Evolutionary conservation across 352 stramenopile species (phyloP).

Genomic region (Blastocystis sp.): DNA sequence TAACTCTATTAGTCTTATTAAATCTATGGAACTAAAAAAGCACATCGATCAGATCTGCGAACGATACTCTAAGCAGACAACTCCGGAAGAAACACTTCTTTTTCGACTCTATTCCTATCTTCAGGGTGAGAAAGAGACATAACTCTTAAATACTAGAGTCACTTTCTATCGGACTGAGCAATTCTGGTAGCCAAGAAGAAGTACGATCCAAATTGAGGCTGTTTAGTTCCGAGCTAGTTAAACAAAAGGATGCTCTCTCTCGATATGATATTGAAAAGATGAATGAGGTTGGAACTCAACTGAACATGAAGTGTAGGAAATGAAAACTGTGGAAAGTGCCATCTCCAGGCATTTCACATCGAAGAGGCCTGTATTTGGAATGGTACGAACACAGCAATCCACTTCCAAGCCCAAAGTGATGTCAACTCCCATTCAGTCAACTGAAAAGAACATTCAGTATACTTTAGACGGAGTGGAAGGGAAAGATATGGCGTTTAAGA

Average conservation of each 20-base stretch:
- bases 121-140: not conserved
- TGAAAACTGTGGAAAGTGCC: not conserved
- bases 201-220: not conserved
- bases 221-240: not conserved
- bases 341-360: not conserved
- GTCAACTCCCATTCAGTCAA: not conserved
- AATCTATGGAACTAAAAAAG: not conserved
- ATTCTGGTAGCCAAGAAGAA: not conserved
- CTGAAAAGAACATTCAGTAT: not conserved
- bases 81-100: not conserved
- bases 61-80: not conserved
- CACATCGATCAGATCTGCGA: not conserved
- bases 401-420: not conserved
- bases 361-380: not conserved
- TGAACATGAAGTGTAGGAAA: not conserved
- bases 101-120: not conserved
- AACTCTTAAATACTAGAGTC: not conserved
- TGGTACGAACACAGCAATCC: no score
- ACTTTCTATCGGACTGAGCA: not conserved
- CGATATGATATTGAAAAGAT: not conserved
- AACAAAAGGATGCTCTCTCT: not conserved
- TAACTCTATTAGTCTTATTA: not conserved
- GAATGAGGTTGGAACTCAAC: not conserved
- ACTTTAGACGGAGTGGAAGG: not conserved
- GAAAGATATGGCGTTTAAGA: not conserved